These are phyloP conservation scores for Lasiosphaeria hispida DNA, from an alignment of 495 filamentous ascomycete genomes.

Conservation along the genomic window DNA sequence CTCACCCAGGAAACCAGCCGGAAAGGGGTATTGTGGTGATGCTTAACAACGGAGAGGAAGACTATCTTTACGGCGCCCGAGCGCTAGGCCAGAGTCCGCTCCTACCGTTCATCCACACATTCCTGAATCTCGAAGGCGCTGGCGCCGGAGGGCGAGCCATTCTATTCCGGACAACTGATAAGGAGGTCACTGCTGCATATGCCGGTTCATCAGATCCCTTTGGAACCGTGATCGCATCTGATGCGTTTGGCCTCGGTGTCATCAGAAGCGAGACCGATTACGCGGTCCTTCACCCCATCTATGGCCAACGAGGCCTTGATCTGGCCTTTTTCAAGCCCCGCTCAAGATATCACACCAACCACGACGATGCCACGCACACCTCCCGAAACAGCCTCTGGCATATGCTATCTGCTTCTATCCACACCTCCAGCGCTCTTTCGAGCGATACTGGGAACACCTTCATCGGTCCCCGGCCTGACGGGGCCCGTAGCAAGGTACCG, in stretches of 20 bases:
- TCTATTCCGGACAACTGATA: constrained; percentile 82
- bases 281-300: constrained; percentile 72
- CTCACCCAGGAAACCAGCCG: constrained; percentile 68
- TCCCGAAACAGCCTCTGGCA: constrained; percentile 80
- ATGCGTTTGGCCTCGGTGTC: constrained; percentile 76
- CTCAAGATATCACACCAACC: constrained; percentile 83
- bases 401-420: constrained; percentile 81
- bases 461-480: constrained; percentile 55
- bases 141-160: constrained; percentile 88
- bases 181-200: constrained; percentile 81
- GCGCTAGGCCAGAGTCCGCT: constrained; percentile 83
- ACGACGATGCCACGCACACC: constrained; percentile 81
- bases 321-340: constrained; percentile 85
- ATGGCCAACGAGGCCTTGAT: constrained; percentile 86
- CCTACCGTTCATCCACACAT: constrained; percentile 71
- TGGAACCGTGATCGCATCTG: constrained; percentile 73
- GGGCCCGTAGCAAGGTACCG: constrained; percentile 54
- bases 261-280: constrained; percentile 89
- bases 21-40: constrained; percentile 78
- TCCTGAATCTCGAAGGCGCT: constrained; percentile 92
- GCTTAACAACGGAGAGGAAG: constrained; percentile 95
- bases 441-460: constrained; percentile 68
- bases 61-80: constrained; percentile 84
- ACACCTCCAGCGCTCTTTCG: constrained; percentile 67
- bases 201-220: constrained; percentile 69